Percentiles rank a stretch among this genome's conserved stretches.
phyloP scores from a whole-genome alignment of 2,329 filamentous ascomycete species.

The Penicillium sp. region DNA sequence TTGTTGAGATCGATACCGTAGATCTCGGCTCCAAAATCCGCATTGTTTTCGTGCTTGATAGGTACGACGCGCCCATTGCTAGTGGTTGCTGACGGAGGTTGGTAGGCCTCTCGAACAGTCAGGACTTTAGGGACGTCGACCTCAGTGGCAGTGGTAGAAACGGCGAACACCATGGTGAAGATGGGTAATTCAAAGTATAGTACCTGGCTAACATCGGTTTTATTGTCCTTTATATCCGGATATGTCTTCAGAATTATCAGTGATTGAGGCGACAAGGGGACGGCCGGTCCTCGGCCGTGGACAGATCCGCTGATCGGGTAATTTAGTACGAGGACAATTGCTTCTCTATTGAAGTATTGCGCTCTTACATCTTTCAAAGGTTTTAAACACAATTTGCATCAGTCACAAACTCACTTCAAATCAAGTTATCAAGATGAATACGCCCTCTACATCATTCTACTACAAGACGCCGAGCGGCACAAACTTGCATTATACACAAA shows the following conservation, averaged over 20 bases:
- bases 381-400: background rate
- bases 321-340: too few relatives aligned
- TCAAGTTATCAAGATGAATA: background rate
- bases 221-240: too few relatives aligned
- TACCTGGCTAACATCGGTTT: too few relatives aligned
- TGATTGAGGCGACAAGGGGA: background rate
- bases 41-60: constrained; percentile 11
- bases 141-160: background rate
- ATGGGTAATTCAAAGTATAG: too few relatives aligned
- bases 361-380: too few relatives aligned
- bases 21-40: constrained; percentile 37
- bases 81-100: background rate
- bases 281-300: background rate
- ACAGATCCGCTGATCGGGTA: background rate
- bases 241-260: background rate
- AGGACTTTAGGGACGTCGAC: background rate
- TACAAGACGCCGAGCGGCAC: background rate
- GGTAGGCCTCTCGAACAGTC: background rate
- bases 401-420: background rate
- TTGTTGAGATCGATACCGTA: constrained; percentile 41
- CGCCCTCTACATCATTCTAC: background rate
- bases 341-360: too few relatives aligned
- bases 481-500: background rate
- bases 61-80: background rate
- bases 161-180: background rate